Conservation (phyloP, 2,329 filamentous ascomycete species). For the Colletotrichum sp. region DNA sequence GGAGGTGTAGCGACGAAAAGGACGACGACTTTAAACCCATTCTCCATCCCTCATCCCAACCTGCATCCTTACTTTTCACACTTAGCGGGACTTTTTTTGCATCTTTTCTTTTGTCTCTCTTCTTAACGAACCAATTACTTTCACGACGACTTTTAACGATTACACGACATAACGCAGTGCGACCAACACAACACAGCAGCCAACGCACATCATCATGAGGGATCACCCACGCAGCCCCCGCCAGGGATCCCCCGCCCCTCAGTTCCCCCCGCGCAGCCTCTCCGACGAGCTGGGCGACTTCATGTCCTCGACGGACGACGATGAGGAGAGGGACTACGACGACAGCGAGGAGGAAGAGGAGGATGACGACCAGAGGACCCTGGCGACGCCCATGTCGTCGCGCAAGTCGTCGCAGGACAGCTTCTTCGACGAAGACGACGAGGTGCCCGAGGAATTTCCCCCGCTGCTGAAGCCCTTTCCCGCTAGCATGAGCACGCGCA, state of each 20-base stretch:
- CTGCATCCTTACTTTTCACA: neutral
- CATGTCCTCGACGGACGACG: conserved; percentile 8
- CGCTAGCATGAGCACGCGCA: neutral
- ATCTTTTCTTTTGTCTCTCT: neutral
- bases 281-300: conserved; percentile 17
- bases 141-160: neutral
- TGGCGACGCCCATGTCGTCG: conserved; percentile 8
- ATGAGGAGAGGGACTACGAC: neutral
- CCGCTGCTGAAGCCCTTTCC: neutral
- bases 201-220: neutral
- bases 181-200: neutral
- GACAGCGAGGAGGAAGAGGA: neutral
- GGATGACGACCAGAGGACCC: neutral
- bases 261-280: neutral
- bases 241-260: neutral
- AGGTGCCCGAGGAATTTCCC: neutral
- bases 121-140: neutral
- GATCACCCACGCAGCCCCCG: conserved; percentile 5
- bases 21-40: neutral
- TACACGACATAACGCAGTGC: neutral
- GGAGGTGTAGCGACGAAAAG: neutral
- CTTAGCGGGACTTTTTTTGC: neutral
- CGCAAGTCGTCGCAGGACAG: conserved; percentile 5
- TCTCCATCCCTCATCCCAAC: neutral
- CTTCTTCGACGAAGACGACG: neutral